phyloP scores from a whole-genome alignment of 225 moss, liverwort and hornwort genomes.

The Neckera pumila region DNA sequence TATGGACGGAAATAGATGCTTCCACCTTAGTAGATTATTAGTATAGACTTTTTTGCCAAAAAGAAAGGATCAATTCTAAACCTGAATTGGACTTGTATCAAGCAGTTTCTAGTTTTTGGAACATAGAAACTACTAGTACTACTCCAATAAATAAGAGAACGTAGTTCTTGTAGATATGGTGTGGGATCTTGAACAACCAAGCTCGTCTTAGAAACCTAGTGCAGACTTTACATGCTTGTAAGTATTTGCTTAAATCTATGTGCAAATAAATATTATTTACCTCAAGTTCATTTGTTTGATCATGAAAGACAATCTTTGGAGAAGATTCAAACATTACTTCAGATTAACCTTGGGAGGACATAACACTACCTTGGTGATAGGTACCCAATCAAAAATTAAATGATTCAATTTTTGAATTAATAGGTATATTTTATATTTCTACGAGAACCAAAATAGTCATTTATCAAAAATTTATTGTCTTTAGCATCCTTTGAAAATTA shows the following conservation, averaged over 20 bases:
- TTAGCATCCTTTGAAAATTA: too few species aligned
- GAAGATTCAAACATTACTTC: neutral
- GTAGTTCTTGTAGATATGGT: neutral
- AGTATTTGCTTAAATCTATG: too few species aligned
- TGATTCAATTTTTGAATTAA: neutral
- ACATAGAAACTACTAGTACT: neutral
- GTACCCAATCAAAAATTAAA: neutral
- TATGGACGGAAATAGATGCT: too few species aligned
- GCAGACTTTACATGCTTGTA: neutral
- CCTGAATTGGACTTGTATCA: neutral
- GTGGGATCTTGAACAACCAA: neutral
- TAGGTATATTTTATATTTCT: neutral
- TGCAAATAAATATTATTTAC: neutral
- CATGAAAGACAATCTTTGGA: too few species aligned
- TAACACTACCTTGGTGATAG: accelerated
- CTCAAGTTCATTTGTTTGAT: neutral
- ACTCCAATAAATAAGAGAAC: neutral
- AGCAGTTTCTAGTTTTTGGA: neutral
- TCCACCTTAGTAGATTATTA: neutral
- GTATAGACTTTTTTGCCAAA: neutral
- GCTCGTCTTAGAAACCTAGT: neutral
- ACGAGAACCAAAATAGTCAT: too few species aligned
- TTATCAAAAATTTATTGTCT: too few species aligned
- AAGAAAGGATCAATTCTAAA: neutral
- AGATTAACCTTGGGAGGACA: too few species aligned